Evolutionary conservation across 148 eudicot species (phyloP).

Genomic region (Polygonum maritimum): DNA sequence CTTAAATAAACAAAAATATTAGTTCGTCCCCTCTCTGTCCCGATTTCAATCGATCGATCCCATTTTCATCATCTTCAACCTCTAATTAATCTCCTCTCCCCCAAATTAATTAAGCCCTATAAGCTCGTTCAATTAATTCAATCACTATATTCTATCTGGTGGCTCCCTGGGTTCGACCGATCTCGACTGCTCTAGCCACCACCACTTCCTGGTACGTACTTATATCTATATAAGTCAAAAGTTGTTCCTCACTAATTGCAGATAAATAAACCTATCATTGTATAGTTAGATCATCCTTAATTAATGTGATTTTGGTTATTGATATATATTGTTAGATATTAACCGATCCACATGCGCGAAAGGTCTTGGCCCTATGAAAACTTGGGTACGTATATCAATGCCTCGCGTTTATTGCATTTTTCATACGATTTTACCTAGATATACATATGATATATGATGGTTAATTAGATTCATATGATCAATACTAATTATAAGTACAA

Average conservation of each 20-base stretch:
- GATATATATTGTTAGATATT: neutral
- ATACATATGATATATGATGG: too few relatives aligned
- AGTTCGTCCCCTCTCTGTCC: neutral
- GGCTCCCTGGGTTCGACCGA: neutral
- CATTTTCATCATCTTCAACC: neutral
- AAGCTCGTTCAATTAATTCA: neutral
- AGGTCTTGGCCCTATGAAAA: neutral
- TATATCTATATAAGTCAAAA: too few relatives aligned
- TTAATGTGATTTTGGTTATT: too few relatives aligned
- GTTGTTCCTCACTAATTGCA: too few relatives aligned
- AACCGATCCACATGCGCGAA: neutral
- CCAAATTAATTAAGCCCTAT: neutral
- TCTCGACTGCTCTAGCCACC: neutral
- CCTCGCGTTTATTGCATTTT: too few relatives aligned
- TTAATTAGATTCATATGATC: neutral
- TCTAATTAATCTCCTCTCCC: neutral
- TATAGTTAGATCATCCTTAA: too few relatives aligned
- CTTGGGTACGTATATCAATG: neutral
- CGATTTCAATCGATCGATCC: neutral
- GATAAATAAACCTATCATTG: too few relatives aligned
- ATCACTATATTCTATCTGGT: neutral
- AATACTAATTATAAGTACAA: neutral
- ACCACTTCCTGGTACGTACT: neutral
- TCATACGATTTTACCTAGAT: too few relatives aligned
- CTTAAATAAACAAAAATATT: neutral